Base-by-base conservation (phyloP, 2,329 filamentous ascomycete genomes). In the Pseudogymnoascus sp. region DNA sequence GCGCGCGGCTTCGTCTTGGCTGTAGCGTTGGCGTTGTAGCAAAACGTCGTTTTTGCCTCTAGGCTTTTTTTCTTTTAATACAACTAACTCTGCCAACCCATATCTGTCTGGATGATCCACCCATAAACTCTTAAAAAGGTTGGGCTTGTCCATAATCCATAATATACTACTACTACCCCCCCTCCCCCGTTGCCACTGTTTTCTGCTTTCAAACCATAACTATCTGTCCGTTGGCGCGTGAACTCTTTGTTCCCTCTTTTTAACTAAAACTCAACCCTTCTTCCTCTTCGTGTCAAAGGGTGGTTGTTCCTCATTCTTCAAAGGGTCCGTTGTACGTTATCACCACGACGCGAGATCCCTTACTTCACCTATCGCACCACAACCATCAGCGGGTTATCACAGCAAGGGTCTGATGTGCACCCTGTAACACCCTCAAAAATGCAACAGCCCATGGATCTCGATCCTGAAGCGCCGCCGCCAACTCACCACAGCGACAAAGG, bases 51-150 rank as follows among this genome's bases (percentile, higher is more conserved):
- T 53, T 50, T 53, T 53, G 46, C 46, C 46, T 53, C 46, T 53
- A 53, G 46, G 17, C 46, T 53, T 53, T 53, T 50, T 53, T 53
- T 50, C 46, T 31, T 53, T 31, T 53, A 53, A 53, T 53, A 53
- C 46, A 29, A 31, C 46, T 29, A 31, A 13, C 44, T 29, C 15
- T 31, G 15, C 46, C 26, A 53, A 31, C 26, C 46, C 46, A 53
- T 53, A 53, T 31, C 46, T 53, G 26, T 17, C 29, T 31, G 5
- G 5, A 2, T 11, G 46, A 15, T 53, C 46, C 46, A 53, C 46
- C 44, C 46, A 17, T 53, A 9, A 53, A 53, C 11, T 53, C 46
- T 53, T 53, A 53, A 53, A 53, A 53, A 31, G 26, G n/a, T 53
- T 53, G 46, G 44, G 44, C 44, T 17, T 53, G 46, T 31, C n/a